Base-by-base conservation (phyloP, 2,329 filamentous ascomycete genomes). In the Triangularia verruculosa region DNA sequence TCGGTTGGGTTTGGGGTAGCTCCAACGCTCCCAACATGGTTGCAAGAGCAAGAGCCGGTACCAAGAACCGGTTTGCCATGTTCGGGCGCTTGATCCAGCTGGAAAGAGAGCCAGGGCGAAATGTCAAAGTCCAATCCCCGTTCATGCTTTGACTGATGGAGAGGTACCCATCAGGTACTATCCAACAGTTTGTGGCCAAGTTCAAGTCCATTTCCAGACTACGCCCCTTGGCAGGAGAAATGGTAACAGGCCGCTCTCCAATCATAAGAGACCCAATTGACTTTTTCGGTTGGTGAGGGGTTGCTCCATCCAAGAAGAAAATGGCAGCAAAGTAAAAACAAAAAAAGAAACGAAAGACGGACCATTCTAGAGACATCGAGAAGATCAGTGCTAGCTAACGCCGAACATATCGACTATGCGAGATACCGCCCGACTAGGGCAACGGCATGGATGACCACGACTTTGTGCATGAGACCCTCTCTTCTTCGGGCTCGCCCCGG, bases 401-500 rank as follows among this genome's bases (percentile, higher is more conserved):
- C 12, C 32, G 5, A 22, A 43, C 22, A 47, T 22, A 17, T 25
- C 20, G 56, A 39, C 17, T 15, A 74, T 73, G 72, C 72, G 70
- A 75, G 73, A 71, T 74, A 74, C 73, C 39, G 39, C 4, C 70
- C 70, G 71, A 75, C 74, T 72, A 70, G 73, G 72, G 17, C 17
- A 55, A n/a, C 32, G 17, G 27, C 25, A 54, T 71, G 74, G 51
- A 76, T 74, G 72, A 74, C 76, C 77, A 80, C 78, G 76, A 78
- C 78, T 75, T 74, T 77, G 75, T 81, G 79, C 79, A 80, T 79
- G 72, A 74, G 51, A 64, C 54, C 58, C 39, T 25, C 22, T 47
- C 20, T 34, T 51, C 57, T 58, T 58, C 30, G 17, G 17, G 28
- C 30, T 34, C 20, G 56, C 63, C 17, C n/a, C 64, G 64, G 57